phyloP scores from a whole-genome alignment of 768 basidiomycete species.

The Agrocybe pediades region DNA sequence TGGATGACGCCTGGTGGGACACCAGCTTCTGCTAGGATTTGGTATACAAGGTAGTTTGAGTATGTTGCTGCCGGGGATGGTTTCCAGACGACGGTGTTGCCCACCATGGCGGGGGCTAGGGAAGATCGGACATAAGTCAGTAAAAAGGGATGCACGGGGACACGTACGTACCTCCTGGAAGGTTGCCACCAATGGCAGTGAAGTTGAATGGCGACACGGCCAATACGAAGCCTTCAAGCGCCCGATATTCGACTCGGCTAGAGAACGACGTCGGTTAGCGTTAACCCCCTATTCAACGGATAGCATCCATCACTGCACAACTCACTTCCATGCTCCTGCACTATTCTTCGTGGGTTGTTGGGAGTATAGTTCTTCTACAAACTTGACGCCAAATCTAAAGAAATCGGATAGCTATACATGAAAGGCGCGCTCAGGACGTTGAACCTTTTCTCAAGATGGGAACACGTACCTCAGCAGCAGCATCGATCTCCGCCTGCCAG shows the following conservation, averaged over 20 bases:
- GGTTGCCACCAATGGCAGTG: constrained; percentile 97
- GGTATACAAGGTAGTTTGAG: constrained; percentile 90
- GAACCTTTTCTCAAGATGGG: neutral
- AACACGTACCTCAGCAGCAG: constrained; percentile 86
- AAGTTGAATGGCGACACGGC: constrained; percentile 99
- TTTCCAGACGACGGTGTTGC: constrained; percentile 97
- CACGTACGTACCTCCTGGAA: constrained; percentile 59
- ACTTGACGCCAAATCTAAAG: constrained; percentile 95
- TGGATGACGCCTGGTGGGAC: constrained; percentile 95
- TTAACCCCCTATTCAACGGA: neutral
- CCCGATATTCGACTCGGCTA: constrained; percentile 94
- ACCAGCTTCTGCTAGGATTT: constrained; percentile 93
- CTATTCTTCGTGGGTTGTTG: constrained; percentile 90
- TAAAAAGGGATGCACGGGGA: neutral
- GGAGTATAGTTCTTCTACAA: constrained; percentile 91
- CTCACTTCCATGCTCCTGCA: constrained; percentile 92
- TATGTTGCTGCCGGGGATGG: constrained; percentile 95
- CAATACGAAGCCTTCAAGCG: constrained; percentile 97
- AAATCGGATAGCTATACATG: constrained; percentile 77
- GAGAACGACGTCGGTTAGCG: neutral
- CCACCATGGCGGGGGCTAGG: constrained; percentile 85
- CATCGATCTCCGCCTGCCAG: constrained; percentile 99
- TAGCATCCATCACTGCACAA: constrained; percentile 11
- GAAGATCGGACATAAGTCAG: constrained; percentile 1
- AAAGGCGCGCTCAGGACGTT: neutral